Percentiles rank a stretch among this genome's conserved stretches.
phyloP scores from a whole-genome alignment of 768 basidiomycete genomes.

The Galerina sulciceps region DNA sequence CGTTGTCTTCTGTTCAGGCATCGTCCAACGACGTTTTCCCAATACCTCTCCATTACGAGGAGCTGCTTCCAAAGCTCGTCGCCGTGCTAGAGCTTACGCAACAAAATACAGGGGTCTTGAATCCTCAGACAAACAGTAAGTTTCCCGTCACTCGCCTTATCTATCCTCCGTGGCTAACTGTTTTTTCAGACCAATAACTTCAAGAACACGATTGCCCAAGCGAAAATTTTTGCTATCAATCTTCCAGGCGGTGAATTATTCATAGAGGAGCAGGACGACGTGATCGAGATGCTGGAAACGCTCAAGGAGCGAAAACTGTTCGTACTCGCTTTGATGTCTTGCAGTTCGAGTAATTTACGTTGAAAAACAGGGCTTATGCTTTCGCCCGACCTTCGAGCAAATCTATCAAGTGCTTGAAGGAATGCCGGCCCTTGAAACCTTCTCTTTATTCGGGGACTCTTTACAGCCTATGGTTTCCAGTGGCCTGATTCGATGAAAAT shows the following conservation, averaged over 20 bases:
- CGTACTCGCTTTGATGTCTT: constrained; percentile 18
- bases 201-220: constrained; percentile 58
- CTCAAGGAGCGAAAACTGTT: constrained; percentile 69
- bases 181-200: constrained; percentile 70
- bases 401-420: too few relatives aligned
- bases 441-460: too few relatives aligned
- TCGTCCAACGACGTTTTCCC: constrained; percentile 34
- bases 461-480: too few relatives aligned
- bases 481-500: too few relatives aligned
- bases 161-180: neutral
- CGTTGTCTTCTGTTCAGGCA: too few relatives aligned
- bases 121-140: constrained; percentile 65
- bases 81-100: constrained; percentile 64
- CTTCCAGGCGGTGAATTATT: constrained; percentile 77
- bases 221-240: constrained; percentile 58
- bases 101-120: constrained; percentile 54
- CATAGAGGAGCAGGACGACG: constrained; percentile 70
- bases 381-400: too few relatives aligned
- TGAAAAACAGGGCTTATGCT: constrained; percentile 44
- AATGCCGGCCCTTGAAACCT: too few relatives aligned
- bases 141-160: constrained; percentile 6
- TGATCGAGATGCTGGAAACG: constrained; percentile 69
- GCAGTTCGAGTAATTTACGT: neutral
- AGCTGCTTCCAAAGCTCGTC: constrained; percentile 63
- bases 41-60: constrained; percentile 54